Evolutionary conservation across 225 moss, liverwort and hornwort species (phyloP), one percentile per base, ranked within the genome.

Genomic region (Lunularia cruciata): DNA sequence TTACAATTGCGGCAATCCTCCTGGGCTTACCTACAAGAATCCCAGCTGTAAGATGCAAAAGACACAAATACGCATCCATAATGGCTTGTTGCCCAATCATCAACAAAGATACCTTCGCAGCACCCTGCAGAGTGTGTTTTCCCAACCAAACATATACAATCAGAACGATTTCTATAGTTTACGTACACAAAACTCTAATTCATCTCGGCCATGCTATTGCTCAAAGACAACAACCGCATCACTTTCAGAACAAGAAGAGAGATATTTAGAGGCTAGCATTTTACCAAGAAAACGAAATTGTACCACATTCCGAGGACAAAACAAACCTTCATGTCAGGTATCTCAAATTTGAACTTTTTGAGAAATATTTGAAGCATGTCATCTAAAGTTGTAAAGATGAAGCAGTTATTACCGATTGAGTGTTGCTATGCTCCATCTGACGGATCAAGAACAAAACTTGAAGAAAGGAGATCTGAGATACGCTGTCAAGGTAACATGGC

Each of bases 11-110:
- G n/a, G n/a, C n/a, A n/a, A n/a, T n/a, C n/a, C n/a, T 57, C 18
- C 9, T 45, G 33, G 51, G 33, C 78, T 73, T 89, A 95, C 94
- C 94, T 42, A 95, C 91, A 74, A 95, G 95, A 64, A 95, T 92
- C 57, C 95, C 92, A n/a, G 95, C 95, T 51, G 95, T 95, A 60
- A 95, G 92, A 71, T 95, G 95, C 83, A 95, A 57, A 68, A 95
- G 90, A 68, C 92, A 95, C 61, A 95, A 77, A 69, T 95, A 95
- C 18, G 95, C 95, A 77, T 95, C 95, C 92, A 95, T 92, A 61
- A 92, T 95, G 8, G 95, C 95, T 84, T 95, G 95, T 71, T 95
- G 95, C 30, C 95, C 95, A 71, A 95, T 87, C 95, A 95, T 95
- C 79, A 95, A 58, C 65, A 95, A 79, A 40, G 95, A 95, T 33